Evolutionary conservation across 202 grass and related monocot species (phyloP), one percentile per base, ranked within the genome.

Genomic region (Schoenoplectus tabernaemontani): DNA sequence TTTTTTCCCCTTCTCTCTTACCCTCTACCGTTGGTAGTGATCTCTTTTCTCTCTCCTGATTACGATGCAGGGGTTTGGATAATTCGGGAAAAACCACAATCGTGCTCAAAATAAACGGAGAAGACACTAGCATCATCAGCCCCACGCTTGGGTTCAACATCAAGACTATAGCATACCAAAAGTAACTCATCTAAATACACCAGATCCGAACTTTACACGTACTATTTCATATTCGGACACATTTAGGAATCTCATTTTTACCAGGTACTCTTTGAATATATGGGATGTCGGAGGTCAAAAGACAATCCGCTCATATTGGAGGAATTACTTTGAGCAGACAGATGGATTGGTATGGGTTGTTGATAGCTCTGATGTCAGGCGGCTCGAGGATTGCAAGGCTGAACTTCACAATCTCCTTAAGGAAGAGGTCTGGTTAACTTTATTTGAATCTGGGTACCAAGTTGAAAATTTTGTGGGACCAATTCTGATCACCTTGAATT

Each of bases 321-420:
- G 95, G 64, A 98, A 98, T 85, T 92, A 98, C 70, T 98, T 98
- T 41, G 95, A 98, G 83, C 91, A 98, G 81, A 94, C 95, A 5
- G 91, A 98, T 70, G 91, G 89, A 1, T 53, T 98, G 63, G 88
- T 94, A 56, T 98, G 95, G 95, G 89, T 94, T 23, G 91, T 94
- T 37, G 91, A 98, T 62, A 94, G 91, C 77, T 94, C 95, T 24
- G 95, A 98, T 67, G 77, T 94, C 19, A 72, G 95, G 47, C 83
- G 91, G 63, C 86, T 94, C 17, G 86, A 96, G 46, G 89, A 96
- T 81, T 96, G 92, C 64, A 82, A 83, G 59, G 82, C 82, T 43
- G 89, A 96, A 83, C 89, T 96, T 71, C 89, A 92, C 82, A 96
- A 92, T 84, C 87, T 96, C 23, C 89, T 96, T 58, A 90, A 92